Percentiles rank a stretch among this genome's conserved stretches.
phyloP scores from a whole-genome alignment of 208 protist species.

The Trypanosoma caninum region DNA sequence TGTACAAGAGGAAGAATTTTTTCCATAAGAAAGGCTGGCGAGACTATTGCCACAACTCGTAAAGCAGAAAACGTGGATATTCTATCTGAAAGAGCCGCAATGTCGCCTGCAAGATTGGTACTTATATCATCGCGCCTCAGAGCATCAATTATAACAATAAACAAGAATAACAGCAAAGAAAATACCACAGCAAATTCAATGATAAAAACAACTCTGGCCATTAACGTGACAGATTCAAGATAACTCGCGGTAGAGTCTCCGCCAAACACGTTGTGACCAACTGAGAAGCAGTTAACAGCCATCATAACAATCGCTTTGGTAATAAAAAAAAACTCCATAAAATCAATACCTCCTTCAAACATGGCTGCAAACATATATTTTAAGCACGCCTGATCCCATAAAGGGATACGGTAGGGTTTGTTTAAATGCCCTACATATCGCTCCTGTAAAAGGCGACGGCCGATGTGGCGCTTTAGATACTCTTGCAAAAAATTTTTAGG shows the following conservation, averaged over 20 bases:
- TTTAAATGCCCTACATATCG: constrained; percentile 6
- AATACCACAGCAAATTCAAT: constrained; percentile 28
- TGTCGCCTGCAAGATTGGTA: constrained; percentile 26
- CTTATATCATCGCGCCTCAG: constrained; percentile 20
- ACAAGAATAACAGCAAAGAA: constrained; percentile 15
- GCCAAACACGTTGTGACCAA: constrained; percentile 28
- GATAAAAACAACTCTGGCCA: constrained; percentile 20
- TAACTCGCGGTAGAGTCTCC: background rate
- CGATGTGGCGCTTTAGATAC: background rate
- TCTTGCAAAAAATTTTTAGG: background rate
- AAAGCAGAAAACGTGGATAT: constrained; percentile 25
- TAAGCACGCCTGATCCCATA: constrained; percentile 33
- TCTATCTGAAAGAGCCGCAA: constrained; percentile 18
- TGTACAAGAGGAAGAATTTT: constrained; percentile 24
- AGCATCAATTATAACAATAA: constrained; percentile 22
- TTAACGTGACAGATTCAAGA: constrained; percentile 5
- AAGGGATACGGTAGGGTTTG: constrained; percentile 23
- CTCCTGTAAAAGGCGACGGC: constrained; percentile 5
- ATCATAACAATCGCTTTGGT: constrained; percentile 17
- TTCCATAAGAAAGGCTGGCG: constrained; percentile 17
- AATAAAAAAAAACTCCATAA: constrained; percentile 22
- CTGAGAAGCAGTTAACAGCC: constrained; percentile 18
- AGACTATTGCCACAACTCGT: constrained; percentile 19
- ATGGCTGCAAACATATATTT: constrained; percentile 26
- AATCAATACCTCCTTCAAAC: constrained; percentile 21